A percentile compares a stretch with the other conserved stretches of the same genome.
Conservation (phyloP, 352 stramenopile species). For the Globisporangium parvum region DNA sequence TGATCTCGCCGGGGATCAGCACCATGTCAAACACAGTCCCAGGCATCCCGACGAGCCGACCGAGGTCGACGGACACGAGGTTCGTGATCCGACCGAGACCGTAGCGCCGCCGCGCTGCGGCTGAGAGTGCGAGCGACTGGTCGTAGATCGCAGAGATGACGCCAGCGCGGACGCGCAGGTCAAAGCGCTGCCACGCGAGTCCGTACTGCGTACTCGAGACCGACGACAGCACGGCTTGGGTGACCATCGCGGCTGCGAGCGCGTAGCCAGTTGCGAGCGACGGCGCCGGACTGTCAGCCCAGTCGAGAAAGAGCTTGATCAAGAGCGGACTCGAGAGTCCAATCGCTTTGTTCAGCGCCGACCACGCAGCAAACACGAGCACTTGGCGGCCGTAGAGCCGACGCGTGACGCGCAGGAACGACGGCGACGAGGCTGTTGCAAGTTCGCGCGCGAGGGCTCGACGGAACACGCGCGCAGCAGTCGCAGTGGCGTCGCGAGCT, state of each 20-base stretch:
- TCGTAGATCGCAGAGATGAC: slow-evolving; percentile 68
- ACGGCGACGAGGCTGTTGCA: slow-evolving; percentile 7
- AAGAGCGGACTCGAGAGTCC: slow-evolving; percentile 61
- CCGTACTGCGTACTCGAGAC: slow-evolving; percentile 76
- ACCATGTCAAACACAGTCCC: slow-evolving; percentile 75
- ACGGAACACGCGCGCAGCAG: slow-evolving; percentile 15
- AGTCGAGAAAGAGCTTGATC: slow-evolving; percentile 78
- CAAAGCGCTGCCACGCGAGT: slow-evolving; percentile 73
- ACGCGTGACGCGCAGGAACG: slow-evolving; percentile 47
- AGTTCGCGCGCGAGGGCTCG: too few species aligned
- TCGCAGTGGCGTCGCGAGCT: slow-evolving; percentile 34
- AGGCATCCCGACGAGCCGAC: slow-evolving; percentile 63
- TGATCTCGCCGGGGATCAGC: slow-evolving; percentile 68
- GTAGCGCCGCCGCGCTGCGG: slow-evolving; percentile 20
- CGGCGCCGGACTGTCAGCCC: slow-evolving; percentile 37
- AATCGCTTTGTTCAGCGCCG: slow-evolving; percentile 64
- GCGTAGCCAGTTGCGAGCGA: slow-evolving; percentile 41
- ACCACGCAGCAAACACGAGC: slow-evolving; percentile 56
- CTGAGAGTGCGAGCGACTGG: slow-evolving; percentile 37
- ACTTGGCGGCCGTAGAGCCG: slow-evolving; percentile 61
- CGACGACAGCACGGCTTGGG: slow-evolving; percentile 46
- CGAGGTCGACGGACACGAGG: slow-evolving; percentile 73
- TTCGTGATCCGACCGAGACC: slow-evolving; percentile 71
- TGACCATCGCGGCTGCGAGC: slow-evolving; percentile 46
- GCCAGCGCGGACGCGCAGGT: slow-evolving; percentile 62